Evolutionary conservation across 805 yeast genomes (phyloP), one percentile per base, ranked within the genome.

Genomic region (Clavispora fructus): DNA sequence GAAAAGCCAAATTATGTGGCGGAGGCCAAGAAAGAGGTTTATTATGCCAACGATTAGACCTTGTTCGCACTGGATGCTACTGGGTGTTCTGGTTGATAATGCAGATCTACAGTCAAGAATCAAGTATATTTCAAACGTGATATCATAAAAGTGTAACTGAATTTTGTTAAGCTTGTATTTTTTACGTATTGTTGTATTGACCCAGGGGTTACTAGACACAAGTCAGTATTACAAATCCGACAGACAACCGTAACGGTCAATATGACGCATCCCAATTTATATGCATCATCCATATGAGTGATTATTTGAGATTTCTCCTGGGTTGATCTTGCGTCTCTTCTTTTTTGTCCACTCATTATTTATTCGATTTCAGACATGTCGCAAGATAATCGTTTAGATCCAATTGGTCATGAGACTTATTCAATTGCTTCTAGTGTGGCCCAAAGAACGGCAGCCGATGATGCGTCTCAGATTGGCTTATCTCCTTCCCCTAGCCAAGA

Each of bases 1-100:
- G 59, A 60, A 14, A 53, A 55, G 41, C 51, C 55, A 9, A 56
- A 63, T 47, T 64, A 65, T 47, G 44, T 56, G 19, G 61, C 50
- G 30, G 47, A 47, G 35, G 56, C 60, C 25, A 54, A 59, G 43
- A 39, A 46, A 33, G 69, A 54, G 40, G 28, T 23, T 30, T 25
- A 40, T 35, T 54, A 47, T 40, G 55, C 48, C 12, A 53, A 53
- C 35, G 58, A 54, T 44, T 54, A 40, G 37, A 40, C 25, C 25
- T 16, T 2, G 37, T 33, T 17, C 37, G 37, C 37, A 17, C 37
- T 33, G 25, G 37, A n/a, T 31, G 35, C 17, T 6, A 13, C 32
- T 29, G 17, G 17, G 13, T 2, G 16, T 31, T 6, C 12, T 35
- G n/a, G 27, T 19, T 10, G 37, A 16, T 11, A 13, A 38, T 38